phyloP scores from a whole-genome alignment of 2,329 filamentous ascomycete species.

The Tympanopsis confertula region DNA sequence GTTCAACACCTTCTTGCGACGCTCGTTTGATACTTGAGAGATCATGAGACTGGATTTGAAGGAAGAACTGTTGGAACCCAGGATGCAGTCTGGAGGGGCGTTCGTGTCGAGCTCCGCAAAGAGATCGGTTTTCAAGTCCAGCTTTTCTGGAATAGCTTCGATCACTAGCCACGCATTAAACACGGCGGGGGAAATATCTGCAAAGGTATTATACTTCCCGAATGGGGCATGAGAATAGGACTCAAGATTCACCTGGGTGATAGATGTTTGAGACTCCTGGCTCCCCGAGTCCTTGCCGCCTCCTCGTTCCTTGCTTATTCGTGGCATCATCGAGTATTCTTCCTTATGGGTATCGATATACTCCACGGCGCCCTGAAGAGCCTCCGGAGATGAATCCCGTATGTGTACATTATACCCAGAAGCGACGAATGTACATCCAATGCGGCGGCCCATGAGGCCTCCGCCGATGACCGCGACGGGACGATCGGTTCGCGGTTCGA shows the following conservation, averaged over 20 bases:
- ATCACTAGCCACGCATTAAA: conserved; percentile 37
- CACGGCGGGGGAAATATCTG: conserved; percentile 25
- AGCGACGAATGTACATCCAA: conserved; percentile 24
- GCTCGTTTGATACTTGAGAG: conserved; percentile 22
- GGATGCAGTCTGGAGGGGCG: conserved; percentile 30
- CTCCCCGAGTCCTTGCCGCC: background rate
- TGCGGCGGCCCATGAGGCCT: conserved; percentile 28
- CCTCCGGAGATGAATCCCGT: conserved; percentile 24
- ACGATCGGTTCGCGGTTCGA: no score
- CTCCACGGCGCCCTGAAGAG: conserved; percentile 20
- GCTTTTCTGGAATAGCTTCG: conserved; percentile 37
- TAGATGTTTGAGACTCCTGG: no score
- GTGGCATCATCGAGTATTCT: background rate
- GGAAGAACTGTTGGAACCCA: conserved; percentile 38
- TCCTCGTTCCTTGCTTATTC: no score
- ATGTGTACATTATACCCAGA: conserved; percentile 29
- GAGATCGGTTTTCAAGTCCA: conserved; percentile 32
- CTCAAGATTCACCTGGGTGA: no score
- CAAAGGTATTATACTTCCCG: conserved; percentile 18
- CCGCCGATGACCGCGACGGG: conserved; percentile 25
- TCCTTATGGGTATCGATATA: conserved; percentile 22
- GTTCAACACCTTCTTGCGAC: conserved; percentile 27
- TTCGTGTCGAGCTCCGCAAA: conserved; percentile 31
- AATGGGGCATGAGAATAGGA: no score
- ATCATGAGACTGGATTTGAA: conserved; percentile 38